Conservation (phyloP, 176 grass and related monocot species). For the Guadua angustifolia region DNA sequence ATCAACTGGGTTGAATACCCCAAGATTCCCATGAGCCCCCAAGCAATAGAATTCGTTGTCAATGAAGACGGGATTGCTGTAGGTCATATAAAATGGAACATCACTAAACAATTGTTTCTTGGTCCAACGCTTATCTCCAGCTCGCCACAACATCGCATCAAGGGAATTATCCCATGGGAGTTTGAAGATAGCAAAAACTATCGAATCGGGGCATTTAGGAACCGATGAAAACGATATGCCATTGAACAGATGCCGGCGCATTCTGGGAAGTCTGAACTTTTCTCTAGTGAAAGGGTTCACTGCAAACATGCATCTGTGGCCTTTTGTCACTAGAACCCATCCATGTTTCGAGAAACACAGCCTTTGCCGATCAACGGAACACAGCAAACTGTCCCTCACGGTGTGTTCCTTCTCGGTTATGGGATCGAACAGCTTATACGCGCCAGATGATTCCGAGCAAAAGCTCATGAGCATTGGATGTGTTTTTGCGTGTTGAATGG, state of each 20-base stretch:
- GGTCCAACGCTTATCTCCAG: conserved; percentile 23
- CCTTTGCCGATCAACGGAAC: background rate
- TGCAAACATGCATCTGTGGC: background rate
- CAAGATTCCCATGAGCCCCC: conserved; percentile 36
- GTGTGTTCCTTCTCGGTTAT: conserved; percentile 1
- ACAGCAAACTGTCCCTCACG: background rate
- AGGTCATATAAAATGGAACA: background rate
- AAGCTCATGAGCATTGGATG: conserved; percentile 19
- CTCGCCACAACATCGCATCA: conserved; percentile 5
- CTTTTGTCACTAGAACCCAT: background rate
- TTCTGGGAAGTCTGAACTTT: background rate
- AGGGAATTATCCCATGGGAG: no score
- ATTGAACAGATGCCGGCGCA: background rate
- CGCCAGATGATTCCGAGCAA: background rate
- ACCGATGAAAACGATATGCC: conserved; percentile 34
- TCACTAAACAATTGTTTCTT: background rate
- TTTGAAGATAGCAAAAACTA: conserved; percentile 4
- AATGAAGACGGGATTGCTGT: conserved; percentile 39
- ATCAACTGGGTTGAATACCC: conserved; percentile 45
- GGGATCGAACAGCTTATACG: conserved; percentile 13
- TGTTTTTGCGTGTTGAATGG: background rate
- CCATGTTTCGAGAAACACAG: conserved; percentile 31
- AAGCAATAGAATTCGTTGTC: conserved; percentile 34
- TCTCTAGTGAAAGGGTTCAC: conserved; percentile 8
- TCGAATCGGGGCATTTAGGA: conserved; percentile 6